phyloP scores from a whole-genome alignment of 495 filamentous ascomycete species.

The Cenococcum geophilum region DNA sequence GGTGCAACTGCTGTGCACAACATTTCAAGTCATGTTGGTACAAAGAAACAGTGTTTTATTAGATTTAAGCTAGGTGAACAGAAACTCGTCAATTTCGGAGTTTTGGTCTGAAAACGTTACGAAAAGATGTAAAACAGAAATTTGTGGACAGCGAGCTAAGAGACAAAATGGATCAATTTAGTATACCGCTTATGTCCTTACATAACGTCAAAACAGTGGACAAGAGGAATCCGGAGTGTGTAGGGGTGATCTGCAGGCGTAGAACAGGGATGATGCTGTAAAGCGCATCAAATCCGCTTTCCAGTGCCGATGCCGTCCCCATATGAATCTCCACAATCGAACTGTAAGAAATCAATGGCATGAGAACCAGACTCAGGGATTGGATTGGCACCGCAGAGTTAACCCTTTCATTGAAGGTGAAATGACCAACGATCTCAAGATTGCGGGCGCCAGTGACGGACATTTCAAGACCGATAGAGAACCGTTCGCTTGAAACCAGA shows the following conservation, averaged over 20 bases:
- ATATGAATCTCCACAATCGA: not conserved
- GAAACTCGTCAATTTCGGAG: too few relatives aligned
- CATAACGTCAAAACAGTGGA: not conserved
- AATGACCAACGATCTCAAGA: not conserved
- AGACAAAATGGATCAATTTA: not conserved
- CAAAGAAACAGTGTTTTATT: too few relatives aligned
- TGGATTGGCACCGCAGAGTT: not conserved
- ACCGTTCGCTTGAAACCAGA: conserved; percentile 3
- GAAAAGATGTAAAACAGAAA: not conserved
- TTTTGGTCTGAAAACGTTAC: not conserved
- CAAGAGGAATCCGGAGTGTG: too few relatives aligned
- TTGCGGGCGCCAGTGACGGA: not conserved
- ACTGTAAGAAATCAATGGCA: not conserved
- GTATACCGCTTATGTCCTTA: not conserved
- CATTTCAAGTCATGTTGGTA: too few relatives aligned
- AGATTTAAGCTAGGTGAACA: too few relatives aligned
- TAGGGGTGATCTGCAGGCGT: too few relatives aligned
- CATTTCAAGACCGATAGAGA: not conserved
- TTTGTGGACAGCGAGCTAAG: not conserved
- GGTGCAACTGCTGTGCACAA: too few relatives aligned
- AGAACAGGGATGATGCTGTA: too few relatives aligned
- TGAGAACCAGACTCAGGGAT: not conserved
- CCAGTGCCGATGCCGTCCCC: not conserved
- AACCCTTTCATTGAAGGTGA: not conserved
- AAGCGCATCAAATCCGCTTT: too few relatives aligned